These are phyloP conservation scores for Apiospora pterosperma DNA, from an alignment of 2,329 filamentous ascomycete genomes.

Conservation along the genomic window DNA sequence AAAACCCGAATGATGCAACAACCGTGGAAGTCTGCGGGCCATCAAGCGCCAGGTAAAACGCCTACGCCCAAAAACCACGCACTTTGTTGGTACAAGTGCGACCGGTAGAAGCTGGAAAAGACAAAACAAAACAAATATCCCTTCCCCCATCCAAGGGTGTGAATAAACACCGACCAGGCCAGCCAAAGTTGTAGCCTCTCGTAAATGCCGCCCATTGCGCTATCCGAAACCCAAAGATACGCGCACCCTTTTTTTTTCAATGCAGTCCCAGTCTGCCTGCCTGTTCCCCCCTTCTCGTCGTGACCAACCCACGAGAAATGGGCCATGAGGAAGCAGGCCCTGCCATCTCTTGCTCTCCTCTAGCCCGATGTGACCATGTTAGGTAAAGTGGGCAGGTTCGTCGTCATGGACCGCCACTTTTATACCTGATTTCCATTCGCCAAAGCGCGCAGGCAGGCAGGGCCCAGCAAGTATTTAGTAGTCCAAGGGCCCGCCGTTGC, in stretches of 20 bases:
- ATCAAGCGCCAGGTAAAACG: neutral
- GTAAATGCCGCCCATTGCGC: neutral
- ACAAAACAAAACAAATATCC: too few species aligned
- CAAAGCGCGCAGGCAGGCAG: too few species aligned
- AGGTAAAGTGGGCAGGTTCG: too few species aligned
- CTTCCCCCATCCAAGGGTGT: neutral
- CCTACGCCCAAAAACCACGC: neutral
- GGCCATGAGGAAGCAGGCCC: too few species aligned
- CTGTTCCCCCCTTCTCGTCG: too few species aligned
- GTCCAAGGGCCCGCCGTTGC: constrained; percentile 20
- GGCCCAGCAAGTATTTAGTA: neutral
- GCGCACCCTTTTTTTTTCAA: neutral
- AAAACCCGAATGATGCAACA: neutral
- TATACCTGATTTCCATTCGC: too few species aligned
- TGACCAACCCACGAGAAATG: too few species aligned
- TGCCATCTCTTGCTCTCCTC: too few species aligned
- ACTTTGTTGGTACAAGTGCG: neutral
- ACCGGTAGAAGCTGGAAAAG: too few species aligned
- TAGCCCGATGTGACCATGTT: too few species aligned
- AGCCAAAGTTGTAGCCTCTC: neutral
- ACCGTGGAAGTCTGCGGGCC: neutral
- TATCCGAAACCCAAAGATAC: neutral
- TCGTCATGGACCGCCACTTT: too few species aligned
- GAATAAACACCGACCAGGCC: neutral
- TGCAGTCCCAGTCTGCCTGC: neutral